Conservation (phyloP, 177 flowering plant species). For the Vitis hybrid region DNA sequence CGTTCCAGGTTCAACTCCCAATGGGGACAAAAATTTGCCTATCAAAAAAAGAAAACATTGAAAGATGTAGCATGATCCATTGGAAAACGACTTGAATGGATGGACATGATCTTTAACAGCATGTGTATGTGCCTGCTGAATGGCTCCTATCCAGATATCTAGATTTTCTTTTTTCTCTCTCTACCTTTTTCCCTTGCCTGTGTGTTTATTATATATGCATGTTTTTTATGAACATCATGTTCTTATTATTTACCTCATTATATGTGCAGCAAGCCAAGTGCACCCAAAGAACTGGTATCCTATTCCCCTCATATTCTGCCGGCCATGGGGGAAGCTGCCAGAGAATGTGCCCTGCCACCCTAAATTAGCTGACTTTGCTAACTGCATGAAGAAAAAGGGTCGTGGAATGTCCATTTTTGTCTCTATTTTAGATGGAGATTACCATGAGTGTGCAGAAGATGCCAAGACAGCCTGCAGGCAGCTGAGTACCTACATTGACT, state of each 20-base stretch:
- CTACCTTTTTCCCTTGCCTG: not conserved
- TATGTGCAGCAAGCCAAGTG: slow-evolving; percentile 71
- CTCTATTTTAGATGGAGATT: slow-evolving; percentile 90
- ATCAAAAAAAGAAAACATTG: too few relatives aligned
- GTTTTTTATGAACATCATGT: not conserved
- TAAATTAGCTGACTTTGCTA: slow-evolving; percentile 94
- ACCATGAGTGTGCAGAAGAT: slow-evolving; percentile 84
- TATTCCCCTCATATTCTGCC: slow-evolving; percentile 88
- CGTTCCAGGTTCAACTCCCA: too few relatives aligned
- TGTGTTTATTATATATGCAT: not conserved
- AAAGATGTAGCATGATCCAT: not conserved
- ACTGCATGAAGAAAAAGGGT: slow-evolving; percentile 98
- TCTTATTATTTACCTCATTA: not conserved
- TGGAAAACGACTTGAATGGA: not conserved
- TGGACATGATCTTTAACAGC: not conserved
- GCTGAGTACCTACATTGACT: slow-evolving; percentile 79
- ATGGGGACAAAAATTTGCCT: too few relatives aligned
- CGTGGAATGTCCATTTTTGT: slow-evolving; percentile 95
- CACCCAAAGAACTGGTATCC: slow-evolving; percentile 99
- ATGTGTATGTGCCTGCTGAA: not conserved
- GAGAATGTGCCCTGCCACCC: slow-evolving; percentile 99
- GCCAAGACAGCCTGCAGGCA: slow-evolving; percentile 80
- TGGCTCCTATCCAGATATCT: not conserved
- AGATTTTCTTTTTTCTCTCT: not conserved
- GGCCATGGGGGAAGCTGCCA: slow-evolving; percentile 98